A percentile compares a stretch with the other conserved stretches of the same genome.
Evolutionary conservation across 345 rosid species (phyloP).

Genomic region (Lepidium africanum): DNA sequence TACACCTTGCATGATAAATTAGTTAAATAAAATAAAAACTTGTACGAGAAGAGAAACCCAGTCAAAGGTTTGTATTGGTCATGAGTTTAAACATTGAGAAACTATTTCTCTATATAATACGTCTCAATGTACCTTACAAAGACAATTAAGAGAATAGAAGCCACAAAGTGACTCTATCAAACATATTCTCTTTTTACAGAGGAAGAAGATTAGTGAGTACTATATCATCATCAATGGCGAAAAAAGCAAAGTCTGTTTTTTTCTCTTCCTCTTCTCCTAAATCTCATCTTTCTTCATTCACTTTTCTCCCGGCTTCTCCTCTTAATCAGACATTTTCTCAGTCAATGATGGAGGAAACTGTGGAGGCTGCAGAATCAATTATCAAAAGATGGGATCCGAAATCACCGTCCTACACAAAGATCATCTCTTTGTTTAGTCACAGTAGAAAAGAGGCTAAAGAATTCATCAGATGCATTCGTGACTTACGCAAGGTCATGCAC

Average conservation of each 20-base stretch:
- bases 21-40: neutral
- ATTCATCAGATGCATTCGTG: slow-evolving; percentile 35
- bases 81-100: neutral
- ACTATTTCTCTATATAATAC: slow-evolving; percentile 2
- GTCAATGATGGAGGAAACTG: slow-evolving; percentile 40
- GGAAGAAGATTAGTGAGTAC: neutral
- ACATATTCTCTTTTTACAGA: neutral
- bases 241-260: neutral
- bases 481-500: slow-evolving; percentile 53
- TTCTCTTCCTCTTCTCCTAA: slow-evolving; percentile 14
- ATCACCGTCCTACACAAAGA: slow-evolving; percentile 30
- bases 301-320: slow-evolving; percentile 17
- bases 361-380: slow-evolving; percentile 38
- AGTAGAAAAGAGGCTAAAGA: slow-evolving; percentile 44
- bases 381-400: slow-evolving; percentile 54
- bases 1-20: neutral
- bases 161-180: neutral
- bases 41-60: neutral
- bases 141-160: neutral
- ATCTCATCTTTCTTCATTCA: slow-evolving; percentile 7
- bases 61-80: slow-evolving; percentile 6
- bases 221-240: slow-evolving; percentile 1
- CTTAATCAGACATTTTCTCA: slow-evolving; percentile 26
- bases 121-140: neutral
- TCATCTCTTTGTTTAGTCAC: slow-evolving; percentile 33